Evolutionary conservation across 345 rosid genomes (phyloP).

Genomic region (Camelina neglecta): DNA sequence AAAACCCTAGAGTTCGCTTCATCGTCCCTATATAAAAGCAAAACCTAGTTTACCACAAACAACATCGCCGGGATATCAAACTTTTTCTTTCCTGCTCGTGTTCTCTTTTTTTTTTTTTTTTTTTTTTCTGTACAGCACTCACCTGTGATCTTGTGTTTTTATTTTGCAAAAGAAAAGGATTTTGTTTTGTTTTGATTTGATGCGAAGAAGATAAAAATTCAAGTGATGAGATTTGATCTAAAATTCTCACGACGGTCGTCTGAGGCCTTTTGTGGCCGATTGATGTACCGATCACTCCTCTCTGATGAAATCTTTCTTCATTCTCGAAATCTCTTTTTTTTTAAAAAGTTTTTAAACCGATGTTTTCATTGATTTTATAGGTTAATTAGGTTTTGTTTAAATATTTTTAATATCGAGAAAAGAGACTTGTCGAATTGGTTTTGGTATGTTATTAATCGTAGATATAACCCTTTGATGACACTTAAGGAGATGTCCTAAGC

Average conservation of each 20-base stretch:
- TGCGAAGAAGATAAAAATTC: conserved; percentile 2
- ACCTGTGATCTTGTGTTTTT: neutral
- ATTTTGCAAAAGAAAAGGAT: neutral
- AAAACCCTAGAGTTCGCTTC: conserved; percentile 29
- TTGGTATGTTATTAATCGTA: too few relatives aligned
- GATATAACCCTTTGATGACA: too few relatives aligned
- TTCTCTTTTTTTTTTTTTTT: neutral
- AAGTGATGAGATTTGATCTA: conserved; percentile 47
- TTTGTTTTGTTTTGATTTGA: too few relatives aligned
- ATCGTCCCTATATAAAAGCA: conserved; percentile 4
- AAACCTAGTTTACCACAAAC: too few relatives aligned
- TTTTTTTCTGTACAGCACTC: neutral
- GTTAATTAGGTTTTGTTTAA: neutral
- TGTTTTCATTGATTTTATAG: neutral
- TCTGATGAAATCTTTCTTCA: conserved; percentile 41
- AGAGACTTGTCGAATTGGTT: too few relatives aligned
- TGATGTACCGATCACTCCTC: conserved; percentile 45
- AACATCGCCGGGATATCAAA: conserved; percentile 7
- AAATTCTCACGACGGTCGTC: conserved; percentile 51
- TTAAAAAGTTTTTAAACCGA: neutral
- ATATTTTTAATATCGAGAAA: too few relatives aligned
- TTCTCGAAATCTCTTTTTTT: neutral
- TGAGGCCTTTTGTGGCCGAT: conserved; percentile 35
- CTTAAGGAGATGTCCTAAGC: too few relatives aligned
- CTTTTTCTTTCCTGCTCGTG: neutral